Base-by-base conservation (phyloP, 106 monocot genomes). In the Posidonia australis region DNA sequence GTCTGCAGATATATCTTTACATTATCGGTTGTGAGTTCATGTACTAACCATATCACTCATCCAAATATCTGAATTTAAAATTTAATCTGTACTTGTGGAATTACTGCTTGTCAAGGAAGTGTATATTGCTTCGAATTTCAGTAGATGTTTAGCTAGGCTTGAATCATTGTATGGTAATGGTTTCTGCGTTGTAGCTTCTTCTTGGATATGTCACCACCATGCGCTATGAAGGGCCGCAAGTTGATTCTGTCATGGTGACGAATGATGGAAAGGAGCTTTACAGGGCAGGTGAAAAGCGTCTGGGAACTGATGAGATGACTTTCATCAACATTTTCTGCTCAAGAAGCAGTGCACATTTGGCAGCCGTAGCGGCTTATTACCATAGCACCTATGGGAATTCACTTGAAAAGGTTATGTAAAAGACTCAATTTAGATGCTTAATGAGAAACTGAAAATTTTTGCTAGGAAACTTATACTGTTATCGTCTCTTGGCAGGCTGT, bases 251-350 rank as follows among this genome's bases (percentile, higher is more conserved):
- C 0, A 79, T 87, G 51, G 79, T 72, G 21, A 73, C 76, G 22
- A 73, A 69, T 46, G 87, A 87, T 76, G 79, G 77, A 45, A 87
- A 72, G 61, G 84, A 80, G 43, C 81, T 92, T 10, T 87, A 77
- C 67, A 87, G 76, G 71, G 87, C 87, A 58, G 92, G 92, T 22
- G 92, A 92, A 77, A 92, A 77, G 70, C 79, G 77, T 53, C 22
- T 92, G 18, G 92, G 92, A 32, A 92, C 92, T n/a, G 92, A 92
- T 65, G 87, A 92, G 60, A 77, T 73, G 41, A 43, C 68, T 59
- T 92, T 92, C 49, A 74, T 87, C 42, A 77, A 48, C 28, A 76
- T 87, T 58, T 92, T 92, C 54, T 77, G 75, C 60, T 67, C 77
- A 77, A 57, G 92, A 65, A 87, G 92, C 61, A 67, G 79, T 14